Percentiles rank a stretch among this genome's conserved stretches.
phyloP scores from a whole-genome alignment of 805 yeast genomes.

The Saturnispora sekii region DNA sequence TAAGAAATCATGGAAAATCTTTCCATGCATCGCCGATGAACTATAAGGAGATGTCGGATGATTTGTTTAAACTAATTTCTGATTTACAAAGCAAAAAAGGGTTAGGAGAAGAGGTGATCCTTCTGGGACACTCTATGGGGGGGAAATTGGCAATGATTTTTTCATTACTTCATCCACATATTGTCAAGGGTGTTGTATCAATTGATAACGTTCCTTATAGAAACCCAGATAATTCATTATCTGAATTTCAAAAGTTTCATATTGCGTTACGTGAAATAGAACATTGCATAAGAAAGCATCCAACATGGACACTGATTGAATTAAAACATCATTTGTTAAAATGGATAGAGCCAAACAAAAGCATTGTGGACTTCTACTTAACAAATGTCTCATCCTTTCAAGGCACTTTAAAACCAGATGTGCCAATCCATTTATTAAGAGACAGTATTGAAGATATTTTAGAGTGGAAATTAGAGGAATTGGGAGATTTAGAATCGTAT shows the following conservation, averaged over 20 bases:
- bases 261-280: constrained; percentile 16
- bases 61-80: constrained; percentile 50
- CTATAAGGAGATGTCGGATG: constrained; percentile 70
- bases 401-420: constrained; percentile 23
- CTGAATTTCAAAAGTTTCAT: constrained; percentile 25
- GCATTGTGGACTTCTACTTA: constrained; percentile 63
- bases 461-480: constrained; percentile 33
- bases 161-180: constrained; percentile 54
- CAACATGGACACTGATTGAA: constrained; percentile 35
- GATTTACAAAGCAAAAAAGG: constrained; percentile 10
- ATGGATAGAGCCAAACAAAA: constrained; percentile 47
- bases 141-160: constrained; percentile 88
- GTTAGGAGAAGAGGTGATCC: constrained; percentile 24
- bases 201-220: constrained; percentile 70
- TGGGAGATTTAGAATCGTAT: constrained; percentile 19
- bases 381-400: constrained; percentile 44
- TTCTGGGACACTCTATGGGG: constrained; percentile 81
- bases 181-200: constrained; percentile 53
- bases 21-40: constrained; percentile 66
- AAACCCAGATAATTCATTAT: constrained; percentile 33
- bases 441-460: constrained; percentile 55
- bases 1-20: constrained; percentile 85
- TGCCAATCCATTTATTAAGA: constrained; percentile 62
- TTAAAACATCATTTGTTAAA: constrained; percentile 48
- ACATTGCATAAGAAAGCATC: constrained; percentile 7